phyloP scores from a whole-genome alignment of 1,284 basidiomycete genomes.

The Schizopora paradoxa region DNA sequence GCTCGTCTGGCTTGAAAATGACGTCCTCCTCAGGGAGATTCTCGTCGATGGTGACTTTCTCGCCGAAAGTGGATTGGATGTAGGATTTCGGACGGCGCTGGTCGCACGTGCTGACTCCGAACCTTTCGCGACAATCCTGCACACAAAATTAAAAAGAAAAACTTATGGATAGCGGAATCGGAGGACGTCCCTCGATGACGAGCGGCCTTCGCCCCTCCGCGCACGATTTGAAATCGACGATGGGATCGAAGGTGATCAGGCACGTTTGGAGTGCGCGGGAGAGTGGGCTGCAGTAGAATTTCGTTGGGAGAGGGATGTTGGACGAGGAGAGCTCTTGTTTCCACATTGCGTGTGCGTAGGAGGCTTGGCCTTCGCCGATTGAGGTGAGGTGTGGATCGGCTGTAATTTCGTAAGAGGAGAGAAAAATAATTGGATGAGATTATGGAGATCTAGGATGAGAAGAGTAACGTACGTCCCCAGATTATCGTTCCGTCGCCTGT shows the following conservation, averaged over 20 bases:
- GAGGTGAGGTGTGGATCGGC: slow-evolving; percentile 75
- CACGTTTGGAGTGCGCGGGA: slow-evolving; percentile 69
- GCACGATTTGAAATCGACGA: slow-evolving; percentile 29
- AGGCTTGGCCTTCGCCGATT: slow-evolving; percentile 62
- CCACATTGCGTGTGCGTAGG: slow-evolving; percentile 53
- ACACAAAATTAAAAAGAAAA: neutral
- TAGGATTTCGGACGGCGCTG: slow-evolving; percentile 50
- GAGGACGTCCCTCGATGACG: slow-evolving; percentile 29
- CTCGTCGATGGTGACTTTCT: slow-evolving; percentile 58
- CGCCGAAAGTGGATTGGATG: slow-evolving; percentile 53
- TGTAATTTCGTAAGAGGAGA: slow-evolving; percentile 21
- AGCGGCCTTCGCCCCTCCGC: too few species aligned
- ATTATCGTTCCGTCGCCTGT: slow-evolving; percentile 65
- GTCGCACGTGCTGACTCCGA: slow-evolving; percentile 73
- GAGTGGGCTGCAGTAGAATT: slow-evolving; percentile 68
- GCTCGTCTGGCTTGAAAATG: slow-evolving; percentile 58
- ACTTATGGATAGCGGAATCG: too few species aligned
- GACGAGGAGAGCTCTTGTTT: slow-evolving; percentile 40
- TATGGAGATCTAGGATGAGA: neutral
- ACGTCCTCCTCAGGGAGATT: slow-evolving; percentile 70
- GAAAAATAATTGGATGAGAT: neutral
- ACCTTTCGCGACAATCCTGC: slow-evolving; percentile 64
- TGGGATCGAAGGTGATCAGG: slow-evolving; percentile 53
- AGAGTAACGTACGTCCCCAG: slow-evolving; percentile 73
- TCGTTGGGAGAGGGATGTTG: slow-evolving; percentile 58